A percentile compares a stretch with the other conserved stretches of the same genome.
Evolutionary conservation across 305 asterid species (phyloP).

Genomic region (Plantago coronopus): DNA sequence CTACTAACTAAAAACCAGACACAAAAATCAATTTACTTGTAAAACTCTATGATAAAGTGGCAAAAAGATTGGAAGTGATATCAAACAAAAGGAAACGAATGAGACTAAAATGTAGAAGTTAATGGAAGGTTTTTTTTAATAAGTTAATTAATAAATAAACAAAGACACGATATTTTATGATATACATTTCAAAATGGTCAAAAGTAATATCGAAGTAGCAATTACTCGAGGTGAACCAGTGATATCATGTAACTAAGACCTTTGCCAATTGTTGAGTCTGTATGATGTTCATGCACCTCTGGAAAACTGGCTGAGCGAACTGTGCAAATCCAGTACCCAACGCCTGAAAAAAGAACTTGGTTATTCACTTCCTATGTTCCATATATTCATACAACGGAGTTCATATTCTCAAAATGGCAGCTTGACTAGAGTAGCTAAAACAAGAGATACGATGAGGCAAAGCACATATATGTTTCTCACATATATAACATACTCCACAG

Average conservation of each 20-base stretch:
- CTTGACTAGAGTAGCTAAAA: too few relatives aligned
- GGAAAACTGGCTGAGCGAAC: constrained; percentile 91
- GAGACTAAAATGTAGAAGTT: too few relatives aligned
- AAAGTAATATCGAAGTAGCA: constrained; percentile 5
- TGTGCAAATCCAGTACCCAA: constrained; percentile 87
- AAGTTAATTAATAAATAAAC: not conserved
- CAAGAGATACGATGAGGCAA: too few relatives aligned
- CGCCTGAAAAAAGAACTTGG: constrained; percentile 60
- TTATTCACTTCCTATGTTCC: constrained; percentile 15
- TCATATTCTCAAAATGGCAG: too few relatives aligned
- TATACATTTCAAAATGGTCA: constrained; percentile 1
- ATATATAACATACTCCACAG: too few relatives aligned
- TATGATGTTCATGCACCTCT: constrained; percentile 89
- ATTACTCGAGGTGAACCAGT: constrained; percentile 5
- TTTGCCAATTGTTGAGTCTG: constrained; percentile 89
- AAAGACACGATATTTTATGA: constrained; percentile 12
- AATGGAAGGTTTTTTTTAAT: not conserved
- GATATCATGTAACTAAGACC: constrained; percentile 41
- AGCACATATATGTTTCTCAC: too few relatives aligned
- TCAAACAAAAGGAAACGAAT: too few relatives aligned
- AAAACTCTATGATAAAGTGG: too few relatives aligned
- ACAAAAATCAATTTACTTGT: too few relatives aligned
- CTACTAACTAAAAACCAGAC: too few relatives aligned
- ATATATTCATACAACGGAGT: not conserved
- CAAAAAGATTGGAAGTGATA: too few relatives aligned